phyloP scores from a whole-genome alignment of 108 stramenopile species.

The Stephanodiscus triporus region DNA sequence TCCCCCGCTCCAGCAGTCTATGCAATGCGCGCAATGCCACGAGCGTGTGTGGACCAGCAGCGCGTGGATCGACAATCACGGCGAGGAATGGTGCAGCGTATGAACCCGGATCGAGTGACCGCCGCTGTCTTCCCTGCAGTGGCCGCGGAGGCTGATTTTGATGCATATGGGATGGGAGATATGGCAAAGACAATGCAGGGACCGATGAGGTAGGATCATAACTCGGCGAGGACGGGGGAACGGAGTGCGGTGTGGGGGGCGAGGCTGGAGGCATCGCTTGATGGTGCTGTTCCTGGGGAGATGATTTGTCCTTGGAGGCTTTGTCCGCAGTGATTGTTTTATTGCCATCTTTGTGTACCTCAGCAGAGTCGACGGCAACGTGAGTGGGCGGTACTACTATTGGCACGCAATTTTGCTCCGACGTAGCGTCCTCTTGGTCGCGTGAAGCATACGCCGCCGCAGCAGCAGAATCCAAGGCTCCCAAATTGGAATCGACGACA shows the following conservation, averaged over 20 bases:
- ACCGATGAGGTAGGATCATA: background rate
- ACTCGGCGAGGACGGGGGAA: conserved; percentile 22
- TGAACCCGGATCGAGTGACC: conserved; percentile 31
- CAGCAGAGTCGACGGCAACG: background rate
- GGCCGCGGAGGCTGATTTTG: conserved; percentile 11
- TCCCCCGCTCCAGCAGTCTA: conserved; percentile 61
- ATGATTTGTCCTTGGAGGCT: background rate
- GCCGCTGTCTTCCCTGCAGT: conserved; percentile 9
- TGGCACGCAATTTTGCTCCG: conserved; percentile 11
- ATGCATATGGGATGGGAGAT: background rate
- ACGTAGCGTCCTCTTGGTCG: too few species aligned
- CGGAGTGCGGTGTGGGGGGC: conserved; percentile 44
- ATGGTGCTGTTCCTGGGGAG: background rate
- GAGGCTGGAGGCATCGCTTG: conserved; percentile 7
- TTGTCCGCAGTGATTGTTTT: background rate
- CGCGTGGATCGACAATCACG: conserved; percentile 86
- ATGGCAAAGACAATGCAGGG: conserved; percentile 23
- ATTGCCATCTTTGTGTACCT: background rate
- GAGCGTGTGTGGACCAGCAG: conserved; percentile 87
- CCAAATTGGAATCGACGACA: conserved; percentile 5
- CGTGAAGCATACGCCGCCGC: background rate
- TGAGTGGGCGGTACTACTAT: background rate
- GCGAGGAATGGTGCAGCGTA: conserved; percentile 75
- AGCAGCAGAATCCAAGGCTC: background rate
- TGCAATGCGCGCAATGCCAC: conserved; percentile 76